Conservation (phyloP, 768 basidiomycete species). For the Vararia minispora region DNA sequence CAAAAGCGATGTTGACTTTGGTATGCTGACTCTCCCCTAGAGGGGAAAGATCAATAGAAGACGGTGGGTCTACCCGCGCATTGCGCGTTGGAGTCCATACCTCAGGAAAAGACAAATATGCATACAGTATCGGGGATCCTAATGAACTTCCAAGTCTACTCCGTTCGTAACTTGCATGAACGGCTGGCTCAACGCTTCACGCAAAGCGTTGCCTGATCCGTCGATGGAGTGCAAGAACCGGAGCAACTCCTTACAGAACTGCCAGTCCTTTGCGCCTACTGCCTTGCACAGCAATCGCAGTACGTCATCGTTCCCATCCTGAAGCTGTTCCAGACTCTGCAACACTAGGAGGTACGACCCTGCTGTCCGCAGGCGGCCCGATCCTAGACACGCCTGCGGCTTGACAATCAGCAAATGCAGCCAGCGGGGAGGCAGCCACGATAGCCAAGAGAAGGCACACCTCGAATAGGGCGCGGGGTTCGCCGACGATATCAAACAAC, state of each 20-base stretch:
- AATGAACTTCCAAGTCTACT: background rate
- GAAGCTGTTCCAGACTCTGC: constrained; percentile 85
- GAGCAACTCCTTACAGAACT: constrained; percentile 83
- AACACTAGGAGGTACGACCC: constrained; percentile 88
- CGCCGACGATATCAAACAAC: constrained; percentile 84
- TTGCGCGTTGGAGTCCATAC: too few species aligned
- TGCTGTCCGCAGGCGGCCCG: constrained; percentile 74
- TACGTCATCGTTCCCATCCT: constrained; percentile 70
- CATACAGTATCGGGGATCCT: too few species aligned
- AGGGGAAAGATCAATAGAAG: too few species aligned
- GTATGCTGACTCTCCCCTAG: too few species aligned
- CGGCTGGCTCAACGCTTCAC: constrained; percentile 47
- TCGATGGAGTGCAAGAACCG: constrained; percentile 91
- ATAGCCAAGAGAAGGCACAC: constrained; percentile 29
- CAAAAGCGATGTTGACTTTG: too few species aligned
- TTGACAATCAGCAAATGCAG: background rate
- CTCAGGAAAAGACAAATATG: too few species aligned
- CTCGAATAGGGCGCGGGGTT: constrained; percentile 86
- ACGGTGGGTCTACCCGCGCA: too few species aligned
- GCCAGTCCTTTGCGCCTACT: constrained; percentile 72
- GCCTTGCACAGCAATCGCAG: constrained; percentile 71
- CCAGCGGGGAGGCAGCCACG: background rate
- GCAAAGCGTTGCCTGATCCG: constrained; percentile 65
- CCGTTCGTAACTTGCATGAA: too few species aligned
- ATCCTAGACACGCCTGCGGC: constrained; percentile 57